phyloP scores from a whole-genome alignment of 805 yeast species.

The Pichia cephalocereana region DNA sequence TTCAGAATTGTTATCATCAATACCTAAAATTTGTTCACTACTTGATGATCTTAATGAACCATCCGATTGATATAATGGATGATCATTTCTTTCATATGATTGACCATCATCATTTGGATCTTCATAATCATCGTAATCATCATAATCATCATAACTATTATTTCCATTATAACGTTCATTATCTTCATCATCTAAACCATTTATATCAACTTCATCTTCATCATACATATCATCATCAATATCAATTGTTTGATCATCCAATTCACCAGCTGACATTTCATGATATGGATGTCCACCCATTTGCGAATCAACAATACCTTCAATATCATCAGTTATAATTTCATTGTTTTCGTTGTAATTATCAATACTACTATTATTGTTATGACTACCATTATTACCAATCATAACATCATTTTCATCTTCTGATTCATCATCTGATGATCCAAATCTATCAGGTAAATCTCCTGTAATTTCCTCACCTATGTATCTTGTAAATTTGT shows the following conservation, averaged over 20 bases:
- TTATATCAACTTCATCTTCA: slow-evolving; percentile 35
- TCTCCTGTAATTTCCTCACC: slow-evolving; percentile 61
- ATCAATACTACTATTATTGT: background rate
- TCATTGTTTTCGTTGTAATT: background rate
- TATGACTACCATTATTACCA: background rate
- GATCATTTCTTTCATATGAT: slow-evolving; percentile 53
- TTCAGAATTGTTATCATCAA: background rate
- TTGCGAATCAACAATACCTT: slow-evolving; percentile 16
- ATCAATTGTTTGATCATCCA: slow-evolving; percentile 45
- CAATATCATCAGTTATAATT: background rate
- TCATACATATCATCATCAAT: slow-evolving; percentile 12
- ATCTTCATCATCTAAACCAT: slow-evolving; percentile 16
- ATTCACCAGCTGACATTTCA: slow-evolving; percentile 23
- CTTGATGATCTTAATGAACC: slow-evolving; percentile 21
- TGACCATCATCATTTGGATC: slow-evolving; percentile 80
- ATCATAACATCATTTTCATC: slow-evolving; percentile 30
- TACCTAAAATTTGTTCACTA: slow-evolving; percentile 4
- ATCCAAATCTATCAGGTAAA: slow-evolving; percentile 37
- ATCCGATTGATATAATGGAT: slow-evolving; percentile 50
- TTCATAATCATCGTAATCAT: slow-evolving; percentile 53
- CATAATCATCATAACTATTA: slow-evolving; percentile 6
- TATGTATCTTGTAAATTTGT: slow-evolving; percentile 64
- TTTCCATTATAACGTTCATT: slow-evolving; percentile 13
- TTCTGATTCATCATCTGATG: slow-evolving; percentile 49
- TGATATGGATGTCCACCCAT: slow-evolving; percentile 29